Percentiles rank a stretch among this genome's conserved stretches.
phyloP scores from a whole-genome alignment of 176 grass and related monocot species.

The Chloris gayana region DNA sequence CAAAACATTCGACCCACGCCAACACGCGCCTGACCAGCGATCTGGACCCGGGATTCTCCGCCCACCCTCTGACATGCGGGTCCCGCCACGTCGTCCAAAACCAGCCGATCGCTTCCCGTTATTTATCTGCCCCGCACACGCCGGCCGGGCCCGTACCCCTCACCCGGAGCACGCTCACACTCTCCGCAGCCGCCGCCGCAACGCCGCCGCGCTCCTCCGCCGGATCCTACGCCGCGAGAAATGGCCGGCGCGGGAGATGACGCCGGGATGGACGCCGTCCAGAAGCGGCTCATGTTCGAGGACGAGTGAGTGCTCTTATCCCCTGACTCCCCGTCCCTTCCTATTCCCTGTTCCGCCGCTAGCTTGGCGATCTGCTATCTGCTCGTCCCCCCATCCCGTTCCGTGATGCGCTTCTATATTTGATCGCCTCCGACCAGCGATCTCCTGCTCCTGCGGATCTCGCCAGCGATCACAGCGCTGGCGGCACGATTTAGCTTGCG shows the following conservation, averaged over 20 bases:
- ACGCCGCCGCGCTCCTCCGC: neutral
- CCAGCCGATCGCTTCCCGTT: neutral
- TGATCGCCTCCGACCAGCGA: too few relatives aligned
- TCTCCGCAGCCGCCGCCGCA: neutral
- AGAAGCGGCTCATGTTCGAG: conserved; percentile 98
- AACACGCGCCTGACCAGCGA: conserved; percentile 1
- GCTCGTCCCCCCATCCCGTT: neutral
- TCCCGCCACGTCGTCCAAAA: neutral
- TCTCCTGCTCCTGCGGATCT: too few relatives aligned
- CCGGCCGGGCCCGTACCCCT: neutral
- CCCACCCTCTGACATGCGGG: neutral
- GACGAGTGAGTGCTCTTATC: conserved; percentile 66
- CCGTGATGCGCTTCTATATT: conserved; percentile 5
- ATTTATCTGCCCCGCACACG: conserved; percentile 1
- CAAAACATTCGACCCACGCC: too few relatives aligned
- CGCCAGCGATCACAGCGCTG: neutral
- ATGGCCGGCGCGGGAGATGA: conserved; percentile 57
- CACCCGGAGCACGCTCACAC: neutral
- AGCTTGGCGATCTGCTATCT: neutral
- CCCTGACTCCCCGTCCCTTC: neutral
- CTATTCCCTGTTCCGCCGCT: neutral
- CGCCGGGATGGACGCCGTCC: conserved; percentile 86
- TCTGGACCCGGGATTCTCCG: conserved; percentile 20
- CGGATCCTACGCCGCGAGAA: too few relatives aligned
- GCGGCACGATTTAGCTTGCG: neutral